phyloP scores from a whole-genome alignment of 495 filamentous ascomycete species.

The Trichoderma erinaceum region DNA sequence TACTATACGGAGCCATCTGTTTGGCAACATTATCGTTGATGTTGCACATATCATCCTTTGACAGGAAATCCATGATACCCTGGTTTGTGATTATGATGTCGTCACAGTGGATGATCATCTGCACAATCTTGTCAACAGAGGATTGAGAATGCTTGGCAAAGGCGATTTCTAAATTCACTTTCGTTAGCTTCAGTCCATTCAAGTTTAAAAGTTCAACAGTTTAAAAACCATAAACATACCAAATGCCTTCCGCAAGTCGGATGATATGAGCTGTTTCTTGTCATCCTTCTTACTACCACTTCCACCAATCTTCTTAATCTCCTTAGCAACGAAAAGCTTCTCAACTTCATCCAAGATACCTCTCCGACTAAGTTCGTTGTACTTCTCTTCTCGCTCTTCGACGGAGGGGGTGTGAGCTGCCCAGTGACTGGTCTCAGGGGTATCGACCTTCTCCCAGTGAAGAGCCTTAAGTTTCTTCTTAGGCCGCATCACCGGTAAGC shows the following conservation, averaged over 20 bases:
- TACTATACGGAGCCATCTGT: slow-evolving; percentile 87
- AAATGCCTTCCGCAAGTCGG: slow-evolving; percentile 84
- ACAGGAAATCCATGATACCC: slow-evolving; percentile 96
- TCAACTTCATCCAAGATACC: slow-evolving; percentile 97
- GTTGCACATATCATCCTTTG: slow-evolving; percentile 83
- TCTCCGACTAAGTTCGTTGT: slow-evolving; percentile 81
- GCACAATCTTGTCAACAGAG: slow-evolving; percentile 74
- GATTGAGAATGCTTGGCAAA: slow-evolving; percentile 80
- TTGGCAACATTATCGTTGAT: slow-evolving; percentile 88
- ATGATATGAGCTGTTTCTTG: slow-evolving; percentile 95
- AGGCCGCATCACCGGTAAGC: slow-evolving; percentile 71
- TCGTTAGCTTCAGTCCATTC: slow-evolving; percentile 22
- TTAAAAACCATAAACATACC: slow-evolving; percentile 37
- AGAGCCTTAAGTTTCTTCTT: slow-evolving; percentile 99
- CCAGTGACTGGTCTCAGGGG: slow-evolving; percentile 92
- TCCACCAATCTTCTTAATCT: slow-evolving; percentile 80
- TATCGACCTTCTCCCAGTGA: slow-evolving; percentile 98
- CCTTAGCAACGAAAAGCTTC: slow-evolving; percentile 93
- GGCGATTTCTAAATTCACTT: slow-evolving; percentile 60
- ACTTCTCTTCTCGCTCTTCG: slow-evolving; percentile 88
- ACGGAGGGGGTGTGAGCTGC: slow-evolving; percentile 74
- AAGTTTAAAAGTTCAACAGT: not conserved
- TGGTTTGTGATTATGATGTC: slow-evolving; percentile 81
- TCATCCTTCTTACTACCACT: slow-evolving; percentile 68
- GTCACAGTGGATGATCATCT: slow-evolving; percentile 95